Conservation (phyloP, 2,329 filamentous ascomycete species). For the Stagonosporopsis chrysanthemi region DNA sequence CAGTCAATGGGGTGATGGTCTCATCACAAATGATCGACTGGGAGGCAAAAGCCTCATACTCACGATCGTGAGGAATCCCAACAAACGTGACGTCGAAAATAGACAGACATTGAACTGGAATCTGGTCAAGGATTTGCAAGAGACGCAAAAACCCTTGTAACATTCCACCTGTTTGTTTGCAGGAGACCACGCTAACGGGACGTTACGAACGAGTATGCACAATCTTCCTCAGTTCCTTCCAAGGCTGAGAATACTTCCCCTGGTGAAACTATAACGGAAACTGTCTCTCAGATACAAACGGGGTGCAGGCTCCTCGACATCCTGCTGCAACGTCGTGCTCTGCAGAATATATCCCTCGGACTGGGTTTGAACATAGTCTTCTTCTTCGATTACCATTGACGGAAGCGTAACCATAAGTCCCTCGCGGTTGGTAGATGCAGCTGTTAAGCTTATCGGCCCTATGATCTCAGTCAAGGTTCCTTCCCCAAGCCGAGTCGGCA, state of each 20-base stretch:
- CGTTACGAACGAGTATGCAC: not conserved
- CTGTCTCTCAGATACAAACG: conserved; percentile 32
- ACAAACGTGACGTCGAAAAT: too few relatives aligned
- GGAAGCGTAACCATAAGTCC: conserved; percentile 8
- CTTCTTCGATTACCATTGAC: conserved; percentile 10
- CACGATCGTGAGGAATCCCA: too few relatives aligned
- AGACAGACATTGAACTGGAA: too few relatives aligned
- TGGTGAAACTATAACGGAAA: conserved; percentile 31
- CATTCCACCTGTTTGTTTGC: too few relatives aligned
- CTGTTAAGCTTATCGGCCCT: conserved; percentile 8
- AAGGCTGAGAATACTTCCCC: conserved; percentile 27
- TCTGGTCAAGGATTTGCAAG: too few relatives aligned
- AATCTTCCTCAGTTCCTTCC: conserved; percentile 15
- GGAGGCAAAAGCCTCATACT: too few relatives aligned
- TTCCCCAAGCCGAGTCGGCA: conserved; percentile 19
- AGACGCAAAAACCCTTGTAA: too few relatives aligned
- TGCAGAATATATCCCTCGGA: conserved; percentile 26
- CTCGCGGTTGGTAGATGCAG: not conserved
- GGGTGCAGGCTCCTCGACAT: conserved; percentile 24
- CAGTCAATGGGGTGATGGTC: too few relatives aligned
- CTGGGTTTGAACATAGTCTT: conserved; percentile 4
- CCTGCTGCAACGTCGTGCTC: conserved; percentile 28
- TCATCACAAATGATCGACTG: too few relatives aligned
- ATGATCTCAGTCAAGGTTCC: conserved; percentile 24
- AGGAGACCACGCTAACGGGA: too few relatives aligned